A percentile compares a stretch with the other conserved stretches of the same genome.
Conservation (phyloP, 257 asterid species). For the Jasminum sambac region DNA sequence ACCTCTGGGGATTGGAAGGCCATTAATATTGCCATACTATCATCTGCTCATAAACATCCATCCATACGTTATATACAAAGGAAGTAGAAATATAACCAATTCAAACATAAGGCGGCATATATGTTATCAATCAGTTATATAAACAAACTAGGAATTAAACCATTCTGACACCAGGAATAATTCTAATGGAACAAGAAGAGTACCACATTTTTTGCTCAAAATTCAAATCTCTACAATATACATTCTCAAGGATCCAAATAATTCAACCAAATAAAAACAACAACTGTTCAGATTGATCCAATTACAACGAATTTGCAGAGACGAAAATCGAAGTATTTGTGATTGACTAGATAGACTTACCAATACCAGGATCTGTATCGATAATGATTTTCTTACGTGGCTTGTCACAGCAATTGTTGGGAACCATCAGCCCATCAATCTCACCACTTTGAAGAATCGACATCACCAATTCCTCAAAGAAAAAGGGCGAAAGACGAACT, state of each 20-base stretch:
- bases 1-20: slow-evolving; percentile 84
- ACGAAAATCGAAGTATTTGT: slow-evolving; percentile 5
- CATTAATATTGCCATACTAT: slow-evolving; percentile 89
- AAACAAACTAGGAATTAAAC: not conserved
- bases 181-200: not conserved
- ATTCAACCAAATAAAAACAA: not conserved
- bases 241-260: not conserved
- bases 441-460: slow-evolving; percentile 38
- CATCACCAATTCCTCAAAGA: slow-evolving; percentile 33
- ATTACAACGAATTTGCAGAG: not conserved
- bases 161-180: not conserved
- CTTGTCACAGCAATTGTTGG: slow-evolving; percentile 25
- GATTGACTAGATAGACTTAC: slow-evolving; percentile 25
- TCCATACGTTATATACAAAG: slow-evolving; percentile 2
- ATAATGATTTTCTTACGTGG: slow-evolving; percentile 49
- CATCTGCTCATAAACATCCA: slow-evolving; percentile 54
- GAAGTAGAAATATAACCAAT: not conserved
- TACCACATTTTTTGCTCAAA: not conserved
- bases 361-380: slow-evolving; percentile 74
- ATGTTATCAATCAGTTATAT: not conserved
- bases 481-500: not conserved
- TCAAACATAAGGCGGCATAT: not conserved
- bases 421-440: slow-evolving; percentile 27
- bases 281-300: slow-evolving; percentile 1
- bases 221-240: not conserved